A percentile compares a stretch with the other conserved stretches of the same genome.
These are phyloP conservation scores for Pseudophaeomoniella oleicola DNA, from an alignment of 2,329 filamentous ascomycete genomes.

Conservation along the genomic window DNA sequence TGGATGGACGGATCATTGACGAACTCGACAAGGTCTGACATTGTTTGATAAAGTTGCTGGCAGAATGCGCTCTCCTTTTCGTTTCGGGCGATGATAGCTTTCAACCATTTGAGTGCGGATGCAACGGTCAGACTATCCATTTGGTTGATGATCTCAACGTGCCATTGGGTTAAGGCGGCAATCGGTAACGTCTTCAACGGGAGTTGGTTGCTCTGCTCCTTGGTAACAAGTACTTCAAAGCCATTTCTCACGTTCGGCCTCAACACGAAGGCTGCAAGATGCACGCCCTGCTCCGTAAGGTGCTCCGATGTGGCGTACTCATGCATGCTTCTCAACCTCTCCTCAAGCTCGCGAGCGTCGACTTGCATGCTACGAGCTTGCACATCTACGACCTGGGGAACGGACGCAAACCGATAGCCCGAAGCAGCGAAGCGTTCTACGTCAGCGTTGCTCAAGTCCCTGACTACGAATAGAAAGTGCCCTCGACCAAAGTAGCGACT, in stretches of 20 bases:
- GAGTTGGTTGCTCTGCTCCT: slow-evolving; percentile 41
- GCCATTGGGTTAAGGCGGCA: slow-evolving; percentile 37
- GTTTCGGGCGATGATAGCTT: slow-evolving; percentile 12
- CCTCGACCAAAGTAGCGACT: slow-evolving; percentile 46
- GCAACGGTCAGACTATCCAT: slow-evolving; percentile 26
- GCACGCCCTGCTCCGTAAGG: slow-evolving; percentile 20
- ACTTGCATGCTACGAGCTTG: slow-evolving; percentile 66
- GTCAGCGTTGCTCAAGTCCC: slow-evolving; percentile 44
- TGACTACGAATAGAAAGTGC: slow-evolving; percentile 68
- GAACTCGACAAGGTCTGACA: slow-evolving; percentile 20
- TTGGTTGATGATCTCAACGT: slow-evolving; percentile 35
- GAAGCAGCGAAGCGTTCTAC: slow-evolving; percentile 49
- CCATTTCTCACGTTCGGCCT: slow-evolving; percentile 37
- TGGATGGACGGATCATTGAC: slow-evolving; percentile 29
- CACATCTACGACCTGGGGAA: slow-evolving; percentile 51
- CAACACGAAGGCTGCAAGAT: slow-evolving; percentile 28
- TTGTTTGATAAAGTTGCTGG: slow-evolving; percentile 28
- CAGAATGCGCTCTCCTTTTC: slow-evolving; percentile 22
- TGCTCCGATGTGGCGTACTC: slow-evolving; percentile 26
- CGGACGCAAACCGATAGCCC: slow-evolving; percentile 65
- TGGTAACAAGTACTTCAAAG: slow-evolving; percentile 50
- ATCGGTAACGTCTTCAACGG: slow-evolving; percentile 43
- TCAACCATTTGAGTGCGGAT: slow-evolving; percentile 20
- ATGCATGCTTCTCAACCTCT: slow-evolving; percentile 50
- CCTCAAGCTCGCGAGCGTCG: slow-evolving; percentile 43